Evolutionary conservation across 805 yeast species (phyloP), one percentile per base, ranked within the genome.

Genomic region (Saccharomycopsis fermentans): DNA sequence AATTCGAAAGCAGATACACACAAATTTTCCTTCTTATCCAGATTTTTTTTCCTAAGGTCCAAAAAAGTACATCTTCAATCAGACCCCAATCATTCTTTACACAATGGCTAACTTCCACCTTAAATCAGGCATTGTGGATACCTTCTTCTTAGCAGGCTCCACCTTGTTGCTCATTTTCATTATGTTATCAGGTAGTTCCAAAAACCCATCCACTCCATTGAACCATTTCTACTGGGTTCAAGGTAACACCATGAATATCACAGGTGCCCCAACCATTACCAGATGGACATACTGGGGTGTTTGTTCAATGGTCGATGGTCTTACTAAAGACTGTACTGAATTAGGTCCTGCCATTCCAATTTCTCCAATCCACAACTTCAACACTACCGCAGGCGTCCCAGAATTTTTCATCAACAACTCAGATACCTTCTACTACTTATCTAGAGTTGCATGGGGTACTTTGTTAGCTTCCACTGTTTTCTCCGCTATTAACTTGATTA

Each of bases 251-350:
- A 67, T 79, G 3, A 72, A 69, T 47, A 80, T 84, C 59, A 66
- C 71, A 19, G 68, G 72, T 50, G 73, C 76, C 58, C 73, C 77
- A 32, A 58, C 65, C 2, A 68, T 71, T 16, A 75, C 89, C 2
- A 82, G 91, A 65, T 91, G 97, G 97, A 86, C 91, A 11, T 81
- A 81, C 71, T 91, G 92, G 79, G 83, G 85, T 62, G 76, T 84
- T 65, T 76, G 78, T 62, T 78, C 77, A 32, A 68, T 65, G 40
- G 67, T 65, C 16, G 76, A 78, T 62, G 79, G 80, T 58, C 62
- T 68, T 50, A 76, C 82, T 70, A 52, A 64, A 32, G 68, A 76
- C 63, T 90, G 90, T 73, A 70, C 81, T 51, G 59, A 70, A 21
- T 78, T 78, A 66, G 68, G 70, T 52, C 86, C 97, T 19, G 97